These are phyloP conservation scores for Digitaria exilis DNA, from an alignment of 202 grass and related monocot species.

Conservation along the genomic window DNA sequence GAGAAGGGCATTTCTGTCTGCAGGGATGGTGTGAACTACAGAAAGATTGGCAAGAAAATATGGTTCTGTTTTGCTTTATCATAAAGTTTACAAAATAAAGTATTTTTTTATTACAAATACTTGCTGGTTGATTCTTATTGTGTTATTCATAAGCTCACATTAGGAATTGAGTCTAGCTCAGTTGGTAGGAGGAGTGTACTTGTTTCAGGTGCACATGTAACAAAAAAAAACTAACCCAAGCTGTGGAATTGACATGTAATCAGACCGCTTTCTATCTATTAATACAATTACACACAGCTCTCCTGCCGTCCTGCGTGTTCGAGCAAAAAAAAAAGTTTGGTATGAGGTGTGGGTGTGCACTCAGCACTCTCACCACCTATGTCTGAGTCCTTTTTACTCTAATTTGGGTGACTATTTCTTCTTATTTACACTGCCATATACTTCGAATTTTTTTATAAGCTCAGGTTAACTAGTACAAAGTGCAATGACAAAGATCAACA, in stretches of 20 bases:
- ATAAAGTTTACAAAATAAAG: constrained; percentile 12
- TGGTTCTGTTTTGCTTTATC: constrained; percentile 49
- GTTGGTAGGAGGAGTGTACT: too few species aligned
- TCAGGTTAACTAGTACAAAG: background rate
- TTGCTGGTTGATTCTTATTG: constrained; percentile 2
- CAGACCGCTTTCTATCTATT: too few species aligned
- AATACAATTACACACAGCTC: too few species aligned
- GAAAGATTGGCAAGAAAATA: constrained; percentile 94
- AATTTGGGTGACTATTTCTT: background rate
- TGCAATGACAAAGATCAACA: background rate
- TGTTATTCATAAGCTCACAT: background rate
- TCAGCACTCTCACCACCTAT: background rate
- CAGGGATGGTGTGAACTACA: constrained; percentile 84
- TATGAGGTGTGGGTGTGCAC: background rate
- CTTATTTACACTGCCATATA: background rate
- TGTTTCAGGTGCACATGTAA: too few species aligned
- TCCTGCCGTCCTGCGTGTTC: too few species aligned
- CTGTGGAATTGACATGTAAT: too few species aligned
- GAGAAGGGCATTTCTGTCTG: constrained; percentile 86
- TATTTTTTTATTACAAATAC: background rate
- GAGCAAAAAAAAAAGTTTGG: too few species aligned
- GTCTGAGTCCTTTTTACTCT: background rate
- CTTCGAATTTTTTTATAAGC: background rate
- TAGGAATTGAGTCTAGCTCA: background rate
- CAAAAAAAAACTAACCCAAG: too few species aligned